Base-by-base conservation (phyloP, 768 basidiomycete species). In the Solioccasus polychromus region DNA sequence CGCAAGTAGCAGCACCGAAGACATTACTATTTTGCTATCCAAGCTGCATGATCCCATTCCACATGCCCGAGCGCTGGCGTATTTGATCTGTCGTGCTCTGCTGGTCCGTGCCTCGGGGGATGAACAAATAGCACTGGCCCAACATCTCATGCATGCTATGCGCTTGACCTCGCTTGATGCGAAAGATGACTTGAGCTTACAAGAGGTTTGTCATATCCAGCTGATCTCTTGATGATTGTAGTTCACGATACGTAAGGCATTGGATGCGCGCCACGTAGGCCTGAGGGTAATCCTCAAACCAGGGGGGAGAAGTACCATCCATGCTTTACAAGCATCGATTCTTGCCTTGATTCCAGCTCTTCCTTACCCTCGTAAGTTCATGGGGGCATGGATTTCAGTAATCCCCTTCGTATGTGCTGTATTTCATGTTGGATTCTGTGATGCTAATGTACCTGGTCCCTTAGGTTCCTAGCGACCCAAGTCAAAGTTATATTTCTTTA, bases 61-160 rank as follows among this genome's bases (percentile, higher is more conserved):
- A 1, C 74, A 86, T 50, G 68, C 77, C 24, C 74, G 80, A 15
- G 64, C 77, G 3, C 63, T 92, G 36, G 77, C 77, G 0, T 79
- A 80, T 57, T 68, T 92, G 9, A 67, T 88, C 42, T 65, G 77
- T n/a, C 74, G 80, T n/a, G 74, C 77, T 1, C 61, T 93, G 42
- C 61, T 92, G 25, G 62, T 63, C 25, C 73, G 73, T 20, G 52
- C 82, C 1, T 74, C 80, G 5, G 82, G 82, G 12, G 76, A 78
- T 31, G 76, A 76, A 40, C 82, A 82, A 51, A 60, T 88, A 26
- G 69, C 75, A 8, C 67, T 79, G 2, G 84, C 81, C 2, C 64
- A 69, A 23, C 66, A 68, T 37, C 53, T 80, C 3, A 50, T 89
- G 26, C 59, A 67, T 14, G 63, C 69, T 0, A 74, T 86, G 63